Conservation (phyloP, 2,329 filamentous ascomycete genomes). For the Ophiostoma fasciatum region DNA sequence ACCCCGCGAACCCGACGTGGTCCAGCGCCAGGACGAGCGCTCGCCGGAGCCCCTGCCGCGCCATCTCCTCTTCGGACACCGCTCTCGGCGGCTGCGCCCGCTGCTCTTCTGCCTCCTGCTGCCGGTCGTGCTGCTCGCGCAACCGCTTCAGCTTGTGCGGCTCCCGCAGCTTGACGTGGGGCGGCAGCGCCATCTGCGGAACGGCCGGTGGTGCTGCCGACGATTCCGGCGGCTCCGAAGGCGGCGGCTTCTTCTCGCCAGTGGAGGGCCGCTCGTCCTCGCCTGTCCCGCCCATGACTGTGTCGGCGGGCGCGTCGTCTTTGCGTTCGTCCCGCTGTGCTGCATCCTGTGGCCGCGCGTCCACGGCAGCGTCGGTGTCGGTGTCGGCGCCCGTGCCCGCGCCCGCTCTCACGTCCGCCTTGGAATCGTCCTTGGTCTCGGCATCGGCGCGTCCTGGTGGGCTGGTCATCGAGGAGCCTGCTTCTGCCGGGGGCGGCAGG, state of each 20-base stretch:
- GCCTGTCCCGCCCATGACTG: conserved; percentile 2
- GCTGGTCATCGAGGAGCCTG: too few species aligned
- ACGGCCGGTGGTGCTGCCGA: conserved; percentile 2
- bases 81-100: neutral
- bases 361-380: neutral
- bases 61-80: conserved; percentile 16
- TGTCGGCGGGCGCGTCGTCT: neutral
- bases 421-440: too few species aligned
- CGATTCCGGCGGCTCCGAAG: too few species aligned
- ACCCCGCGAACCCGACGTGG: conserved; percentile 43
- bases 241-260: conserved; percentile 2
- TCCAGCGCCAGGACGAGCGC: conserved; percentile 40
- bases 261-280: neutral
- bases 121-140: conserved; percentile 4
- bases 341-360: neutral
- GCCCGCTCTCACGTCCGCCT: too few species aligned
- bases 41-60: conserved; percentile 32
- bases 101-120: conserved; percentile 1
- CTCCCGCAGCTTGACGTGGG: conserved; percentile 3
- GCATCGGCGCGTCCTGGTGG: too few species aligned
- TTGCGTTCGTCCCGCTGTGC: neutral
- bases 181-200: neutral
- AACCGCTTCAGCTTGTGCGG: conserved; percentile 9
- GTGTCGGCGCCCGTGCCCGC: too few species aligned
- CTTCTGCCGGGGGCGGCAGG: too few species aligned